A percentile compares a stretch with the other conserved stretches of the same genome.
Conservation (phyloP, 495 filamentous ascomycete genomes). For the Penicillium egyptiacum region DNA sequence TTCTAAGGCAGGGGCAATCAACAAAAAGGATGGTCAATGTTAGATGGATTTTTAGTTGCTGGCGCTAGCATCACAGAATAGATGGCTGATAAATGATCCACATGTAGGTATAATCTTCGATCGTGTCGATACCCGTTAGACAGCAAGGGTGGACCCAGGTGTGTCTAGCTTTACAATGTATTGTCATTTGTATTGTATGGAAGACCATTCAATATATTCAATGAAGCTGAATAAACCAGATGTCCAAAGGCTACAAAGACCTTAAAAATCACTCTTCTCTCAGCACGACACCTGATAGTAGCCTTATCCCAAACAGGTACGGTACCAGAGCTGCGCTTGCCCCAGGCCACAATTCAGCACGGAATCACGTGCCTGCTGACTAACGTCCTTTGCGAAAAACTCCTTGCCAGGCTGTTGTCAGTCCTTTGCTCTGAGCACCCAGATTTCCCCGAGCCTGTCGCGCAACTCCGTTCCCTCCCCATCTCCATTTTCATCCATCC, state of each 20-base stretch:
- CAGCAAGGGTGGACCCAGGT: neutral
- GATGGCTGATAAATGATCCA: too few species aligned
- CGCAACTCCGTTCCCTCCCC: conserved; percentile 47
- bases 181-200: conserved; percentile 2
- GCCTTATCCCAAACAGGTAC: neutral
- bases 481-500: conserved; percentile 49
- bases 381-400: conserved; percentile 31
- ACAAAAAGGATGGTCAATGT: too few species aligned
- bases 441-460: conserved; percentile 48
- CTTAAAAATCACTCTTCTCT: neutral
- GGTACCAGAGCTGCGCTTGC: conserved; percentile 11
- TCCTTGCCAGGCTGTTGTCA: conserved; percentile 40
- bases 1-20: too few species aligned
- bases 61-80: too few species aligned
- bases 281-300: neutral
- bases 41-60: too few species aligned
- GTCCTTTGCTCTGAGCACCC: conserved; percentile 42
- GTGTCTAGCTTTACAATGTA: conserved; percentile 1
- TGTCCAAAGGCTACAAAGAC: neutral
- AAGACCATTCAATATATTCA: neutral
- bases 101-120: neutral
- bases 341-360: conserved; percentile 7
- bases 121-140: conserved; percentile 1
- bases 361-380: conserved; percentile 19
- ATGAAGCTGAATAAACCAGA: too few species aligned